A percentile compares a stretch with the other conserved stretches of the same genome.
Conservation (phyloP, 2,329 filamentous ascomycete genomes). For the Neofusicoccum parvum region DNA sequence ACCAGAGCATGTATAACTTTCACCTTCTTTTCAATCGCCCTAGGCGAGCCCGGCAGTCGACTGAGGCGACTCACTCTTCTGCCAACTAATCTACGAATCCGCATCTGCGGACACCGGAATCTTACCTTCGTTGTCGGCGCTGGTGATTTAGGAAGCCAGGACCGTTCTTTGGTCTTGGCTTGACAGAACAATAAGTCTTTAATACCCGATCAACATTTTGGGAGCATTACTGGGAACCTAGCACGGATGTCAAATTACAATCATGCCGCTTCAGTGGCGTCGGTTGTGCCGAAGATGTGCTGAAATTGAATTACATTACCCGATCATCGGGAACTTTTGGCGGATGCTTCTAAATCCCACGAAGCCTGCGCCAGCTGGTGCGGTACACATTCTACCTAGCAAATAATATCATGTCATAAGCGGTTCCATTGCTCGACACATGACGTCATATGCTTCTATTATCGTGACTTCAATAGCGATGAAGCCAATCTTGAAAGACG, state of each 20-base stretch:
- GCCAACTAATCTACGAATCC: not conserved
- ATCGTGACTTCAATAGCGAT: not conserved
- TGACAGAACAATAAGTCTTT: not conserved
- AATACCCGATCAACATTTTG: not conserved
- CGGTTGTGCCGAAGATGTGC: constrained; percentile 99
- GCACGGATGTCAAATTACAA: constrained; percentile 99
- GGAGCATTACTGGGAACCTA: constrained; percentile 39
- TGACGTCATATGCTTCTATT: not conserved
- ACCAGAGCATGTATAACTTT: constrained; percentile 6
- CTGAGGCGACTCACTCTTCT: not conserved
- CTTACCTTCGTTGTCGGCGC: no score
- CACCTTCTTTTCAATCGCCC: not conserved
- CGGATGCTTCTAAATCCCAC: not conserved
- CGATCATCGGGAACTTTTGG: constrained; percentile 25
- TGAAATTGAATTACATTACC: constrained; percentile 59
- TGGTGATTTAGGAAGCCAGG: not conserved
- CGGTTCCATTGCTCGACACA: not conserved
- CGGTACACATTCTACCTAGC: constrained; percentile 18
- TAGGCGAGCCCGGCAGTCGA: not conserved
- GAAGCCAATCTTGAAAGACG: not conserved
- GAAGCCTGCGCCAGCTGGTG: constrained; percentile 18
- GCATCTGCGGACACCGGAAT: not conserved
- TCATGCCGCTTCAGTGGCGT: constrained; percentile 78
- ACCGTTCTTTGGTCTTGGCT: not conserved
- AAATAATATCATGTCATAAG: not conserved